phyloP scores from a whole-genome alignment of 163 green algal genomes.

The Chlorella variabilis region DNA sequence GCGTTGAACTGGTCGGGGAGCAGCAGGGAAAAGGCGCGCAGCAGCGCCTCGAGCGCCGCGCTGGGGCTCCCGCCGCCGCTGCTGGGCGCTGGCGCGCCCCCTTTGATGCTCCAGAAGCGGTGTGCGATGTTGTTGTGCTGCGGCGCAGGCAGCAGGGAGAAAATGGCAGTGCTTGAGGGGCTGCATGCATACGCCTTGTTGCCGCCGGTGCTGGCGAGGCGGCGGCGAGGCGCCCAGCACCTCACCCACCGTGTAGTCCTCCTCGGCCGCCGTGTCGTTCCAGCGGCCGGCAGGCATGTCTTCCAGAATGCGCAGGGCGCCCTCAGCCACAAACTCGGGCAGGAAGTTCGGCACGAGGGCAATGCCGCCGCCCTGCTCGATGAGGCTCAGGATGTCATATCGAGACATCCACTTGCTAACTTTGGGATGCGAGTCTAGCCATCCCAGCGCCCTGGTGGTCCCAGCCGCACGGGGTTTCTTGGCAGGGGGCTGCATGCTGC shows the following conservation, averaged over 20 bases:
- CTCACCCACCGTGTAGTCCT: constrained; percentile 46
- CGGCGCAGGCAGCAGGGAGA: background rate
- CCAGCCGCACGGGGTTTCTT: background rate
- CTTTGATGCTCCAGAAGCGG: constrained; percentile 22
- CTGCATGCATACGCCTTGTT: too few species aligned
- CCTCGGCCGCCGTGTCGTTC: constrained; percentile 42
- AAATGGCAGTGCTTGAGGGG: too few species aligned
- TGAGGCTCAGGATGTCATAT: constrained; percentile 41
- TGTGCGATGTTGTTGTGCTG: constrained; percentile 70
- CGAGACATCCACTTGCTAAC: constrained; percentile 47
- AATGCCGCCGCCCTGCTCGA: constrained; percentile 49
- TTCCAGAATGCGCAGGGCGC: constrained; percentile 49
- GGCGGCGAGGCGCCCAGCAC: background rate
- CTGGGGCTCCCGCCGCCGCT: background rate
- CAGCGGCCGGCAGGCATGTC: constrained; percentile 43
- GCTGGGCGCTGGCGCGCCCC: background rate
- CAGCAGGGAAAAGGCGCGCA: constrained; percentile 58
- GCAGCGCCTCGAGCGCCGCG: constrained; percentile 40
- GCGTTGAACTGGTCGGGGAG: constrained; percentile 51
- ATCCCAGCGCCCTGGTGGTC: constrained; percentile 26
- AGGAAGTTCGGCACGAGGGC: constrained; percentile 55
- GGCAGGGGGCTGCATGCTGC: background rate
- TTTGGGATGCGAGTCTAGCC: constrained; percentile 52
- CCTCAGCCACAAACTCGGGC: constrained; percentile 55
- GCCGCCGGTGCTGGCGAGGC: too few species aligned